Conservation (phyloP, 306 rosid species). For the Lathyrus tuberosus region DNA sequence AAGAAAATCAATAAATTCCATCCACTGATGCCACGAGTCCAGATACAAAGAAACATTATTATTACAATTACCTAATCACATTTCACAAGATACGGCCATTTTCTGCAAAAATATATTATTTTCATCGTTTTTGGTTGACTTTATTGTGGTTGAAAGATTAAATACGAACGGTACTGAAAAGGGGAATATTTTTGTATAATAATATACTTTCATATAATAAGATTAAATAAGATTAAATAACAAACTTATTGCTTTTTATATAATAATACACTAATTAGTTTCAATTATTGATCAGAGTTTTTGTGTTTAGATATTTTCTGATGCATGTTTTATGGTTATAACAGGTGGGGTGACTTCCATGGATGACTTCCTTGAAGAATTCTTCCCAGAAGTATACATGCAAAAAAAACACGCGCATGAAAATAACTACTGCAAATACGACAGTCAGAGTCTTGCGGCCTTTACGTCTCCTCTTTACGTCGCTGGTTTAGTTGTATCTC, state of each 20-base stretch:
- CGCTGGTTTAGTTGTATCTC: constrained; percentile 73
- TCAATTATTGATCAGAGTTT: neutral
- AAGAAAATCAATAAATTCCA: no score
- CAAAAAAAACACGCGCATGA: constrained; percentile 71
- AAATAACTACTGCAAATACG: constrained; percentile 88
- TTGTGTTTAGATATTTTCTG: neutral
- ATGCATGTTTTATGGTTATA: constrained; percentile 24
- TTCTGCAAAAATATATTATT: no score
- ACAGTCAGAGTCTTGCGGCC: constrained; percentile 85
- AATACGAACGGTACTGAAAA: neutral
- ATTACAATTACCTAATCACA: no score
- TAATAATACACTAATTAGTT: no score
- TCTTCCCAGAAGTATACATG: constrained; percentile 53
- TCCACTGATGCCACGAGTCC: no score
- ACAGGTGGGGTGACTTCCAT: constrained; percentile 97
- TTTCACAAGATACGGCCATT: no score
- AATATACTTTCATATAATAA: no score
- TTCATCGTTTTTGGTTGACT: no score
- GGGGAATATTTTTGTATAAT: neutral
- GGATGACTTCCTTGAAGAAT: constrained; percentile 92
- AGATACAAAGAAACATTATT: no score
- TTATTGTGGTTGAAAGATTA: neutral
- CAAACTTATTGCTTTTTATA: no score
- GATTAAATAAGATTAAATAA: no score
- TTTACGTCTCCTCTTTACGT: constrained; percentile 81